Evolutionary conservation across 2,329 filamentous ascomycete species (phyloP), one percentile per base, ranked within the genome.

Genomic region (Moelleriella libera): DNA sequence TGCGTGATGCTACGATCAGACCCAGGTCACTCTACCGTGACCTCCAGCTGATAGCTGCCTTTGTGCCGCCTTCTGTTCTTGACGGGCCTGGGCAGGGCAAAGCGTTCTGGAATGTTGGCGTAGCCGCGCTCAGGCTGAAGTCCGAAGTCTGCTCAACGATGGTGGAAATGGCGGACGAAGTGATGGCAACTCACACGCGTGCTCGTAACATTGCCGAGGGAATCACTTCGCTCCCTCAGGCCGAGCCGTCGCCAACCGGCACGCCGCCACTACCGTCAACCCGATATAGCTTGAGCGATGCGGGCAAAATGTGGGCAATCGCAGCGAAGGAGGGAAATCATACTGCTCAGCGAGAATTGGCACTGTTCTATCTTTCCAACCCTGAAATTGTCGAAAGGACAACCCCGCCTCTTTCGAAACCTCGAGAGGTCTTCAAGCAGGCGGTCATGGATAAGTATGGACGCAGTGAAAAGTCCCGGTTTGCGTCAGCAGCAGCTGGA

Each of bases 321-420:
- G 90, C 89, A 1, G 92, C 92, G 12, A 92, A 89, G 61, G 92
- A 98, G 65, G 89, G 90, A 40, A 63, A 63, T 43, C 76, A 88
- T 0, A 85, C 86, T 10, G 89, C 90, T 5, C 89, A 97, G 67
- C 82, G 92, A 45, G 92, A 98, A 66, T 75, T 98, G 12, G 92
- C 86, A 2, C 85, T 95, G 52, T 84, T 97, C 57, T 97, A 96
- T 62, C 76, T 98, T 40, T 92, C 88, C 0, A 85, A 94, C 55
- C 89, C 92, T 0, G 88, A 95, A 60, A 76, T 92, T 12, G 80
- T 96, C 10, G 76, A 79, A 54, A 78, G 86, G 29, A 84, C 88
- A 7, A 88, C 88, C 0, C 71, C 94, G 41, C 92, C 92, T 1
- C 74, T 97, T 46, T 86, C 85, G 12, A 84, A 85, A 58, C 85